Evolutionary conservation across 2,329 filamentous ascomycete genomes (phyloP).

Genomic region (Penicillium sp.): DNA sequence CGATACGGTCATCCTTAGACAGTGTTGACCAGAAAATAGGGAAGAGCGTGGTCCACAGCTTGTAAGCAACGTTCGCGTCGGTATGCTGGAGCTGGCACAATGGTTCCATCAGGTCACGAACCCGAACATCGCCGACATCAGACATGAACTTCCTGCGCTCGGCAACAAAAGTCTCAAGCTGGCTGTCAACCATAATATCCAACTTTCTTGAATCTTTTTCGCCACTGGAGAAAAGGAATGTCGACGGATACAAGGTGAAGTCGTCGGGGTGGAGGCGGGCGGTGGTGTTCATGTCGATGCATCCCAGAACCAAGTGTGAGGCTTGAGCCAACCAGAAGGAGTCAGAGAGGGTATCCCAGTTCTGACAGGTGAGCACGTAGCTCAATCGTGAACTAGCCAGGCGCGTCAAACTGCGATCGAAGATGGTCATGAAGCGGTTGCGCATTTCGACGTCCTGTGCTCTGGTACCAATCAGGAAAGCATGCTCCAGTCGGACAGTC

Average conservation of each 20-base stretch:
- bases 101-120: conserved; percentile 85
- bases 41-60: conserved; percentile 89
- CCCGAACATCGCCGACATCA: conserved; percentile 80
- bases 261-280: conserved; percentile 80
- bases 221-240: conserved; percentile 70
- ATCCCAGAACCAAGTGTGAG: conserved; percentile 86
- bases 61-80: conserved; percentile 75
- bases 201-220: conserved; percentile 64
- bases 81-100: conserved; percentile 89
- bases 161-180: conserved; percentile 74
- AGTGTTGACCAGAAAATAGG: conserved; percentile 91
- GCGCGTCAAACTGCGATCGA: conserved; percentile 91
- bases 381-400: conserved; percentile 83
- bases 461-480: conserved; percentile 91
- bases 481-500: conserved; percentile 95
- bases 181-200: conserved; percentile 74
- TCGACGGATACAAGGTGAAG: conserved; percentile 73
- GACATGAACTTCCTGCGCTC: conserved; percentile 78
- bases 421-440: conserved; percentile 93
- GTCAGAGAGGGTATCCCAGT: conserved; percentile 93
- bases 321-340: conserved; percentile 98
- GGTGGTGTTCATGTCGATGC: conserved; percentile 77
- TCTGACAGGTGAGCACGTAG: conserved; percentile 87
- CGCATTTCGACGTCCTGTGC: conserved; percentile 95
- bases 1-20: conserved; percentile 79